Evolutionary conservation across 1,139 yeast genomes (phyloP).

Genomic region (Sugiyamaella novakii): DNA sequence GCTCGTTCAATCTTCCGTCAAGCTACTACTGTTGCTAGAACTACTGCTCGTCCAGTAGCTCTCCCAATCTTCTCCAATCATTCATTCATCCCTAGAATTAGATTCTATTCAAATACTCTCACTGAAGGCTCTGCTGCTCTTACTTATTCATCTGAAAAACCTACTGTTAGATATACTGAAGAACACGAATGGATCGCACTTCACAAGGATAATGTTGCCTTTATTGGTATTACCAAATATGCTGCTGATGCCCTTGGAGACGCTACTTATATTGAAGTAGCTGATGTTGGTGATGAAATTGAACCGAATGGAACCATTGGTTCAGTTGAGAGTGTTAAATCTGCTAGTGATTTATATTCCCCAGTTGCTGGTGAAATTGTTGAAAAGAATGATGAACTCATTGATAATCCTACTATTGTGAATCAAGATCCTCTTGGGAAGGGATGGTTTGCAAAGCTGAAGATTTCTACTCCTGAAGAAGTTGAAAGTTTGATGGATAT

Average conservation of each 20-base stretch:
- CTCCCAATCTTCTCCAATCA: slow-evolving; percentile 13
- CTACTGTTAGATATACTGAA: slow-evolving; percentile 65
- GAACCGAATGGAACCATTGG: slow-evolving; percentile 83
- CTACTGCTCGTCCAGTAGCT: slow-evolving; percentile 19
- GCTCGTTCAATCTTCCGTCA: slow-evolving; percentile 25
- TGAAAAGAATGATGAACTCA: slow-evolving; percentile 69
- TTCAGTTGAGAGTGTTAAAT: slow-evolving; percentile 91
- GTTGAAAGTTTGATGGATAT: slow-evolving; percentile 51
- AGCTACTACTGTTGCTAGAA: slow-evolving; percentile 24
- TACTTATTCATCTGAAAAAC: slow-evolving; percentile 48
- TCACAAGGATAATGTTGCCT: slow-evolving; percentile 72
- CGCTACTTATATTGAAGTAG: slow-evolving; percentile 90
- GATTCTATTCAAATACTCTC: slow-evolving; percentile 46
- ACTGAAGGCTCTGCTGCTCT: slow-evolving; percentile 56
- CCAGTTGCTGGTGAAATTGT: slow-evolving; percentile 80
- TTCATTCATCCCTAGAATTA: slow-evolving; percentile 20
- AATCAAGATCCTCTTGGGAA: slow-evolving; percentile 90
- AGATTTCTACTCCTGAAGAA: slow-evolving; percentile 50
- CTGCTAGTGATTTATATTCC: slow-evolving; percentile 89
- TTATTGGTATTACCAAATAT: slow-evolving; percentile 88
- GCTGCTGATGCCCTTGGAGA: slow-evolving; percentile 99
- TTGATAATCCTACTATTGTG: slow-evolving; percentile 72
- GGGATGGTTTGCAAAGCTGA: slow-evolving; percentile 88
- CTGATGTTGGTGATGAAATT: slow-evolving; percentile 68
- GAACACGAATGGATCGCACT: slow-evolving; percentile 97